These are phyloP conservation scores for Avicennia marina DNA, from an alignment of 257 asterid species.

Conservation along the genomic window DNA sequence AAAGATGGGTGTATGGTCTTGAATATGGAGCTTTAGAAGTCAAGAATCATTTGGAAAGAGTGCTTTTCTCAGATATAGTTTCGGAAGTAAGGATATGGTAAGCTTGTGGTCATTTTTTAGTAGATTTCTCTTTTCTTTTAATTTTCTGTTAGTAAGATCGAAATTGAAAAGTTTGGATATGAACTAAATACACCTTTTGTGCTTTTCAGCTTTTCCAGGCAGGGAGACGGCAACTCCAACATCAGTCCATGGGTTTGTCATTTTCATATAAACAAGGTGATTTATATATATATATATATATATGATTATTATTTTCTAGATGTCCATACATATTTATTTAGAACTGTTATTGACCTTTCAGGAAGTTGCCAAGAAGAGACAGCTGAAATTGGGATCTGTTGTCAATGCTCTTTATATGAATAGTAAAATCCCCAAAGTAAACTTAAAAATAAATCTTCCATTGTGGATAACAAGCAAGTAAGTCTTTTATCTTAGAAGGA, in stretches of 20 bases:
- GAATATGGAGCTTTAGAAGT: constrained; percentile 90
- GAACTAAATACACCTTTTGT: constrained; percentile 20
- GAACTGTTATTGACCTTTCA: constrained; percentile 30
- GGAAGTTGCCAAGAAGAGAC: constrained; percentile 57
- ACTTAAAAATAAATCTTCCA: constrained; percentile 47
- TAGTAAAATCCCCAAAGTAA: constrained; percentile 30
- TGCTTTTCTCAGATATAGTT: constrained; percentile 59
- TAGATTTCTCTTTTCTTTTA: constrained; percentile 1
- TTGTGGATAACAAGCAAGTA: constrained; percentile 60
- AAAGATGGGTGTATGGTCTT: constrained; percentile 54
- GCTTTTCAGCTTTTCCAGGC: constrained; percentile 40
- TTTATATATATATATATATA: neutral
- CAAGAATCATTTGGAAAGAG: constrained; percentile 68
- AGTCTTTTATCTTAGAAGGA: constrained; percentile 22
- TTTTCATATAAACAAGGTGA: constrained; percentile 79
- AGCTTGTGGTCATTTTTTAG: constrained; percentile 9
- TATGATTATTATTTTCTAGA: neutral
- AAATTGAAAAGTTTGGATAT: constrained; percentile 14
- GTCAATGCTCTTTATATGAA: constrained; percentile 52
- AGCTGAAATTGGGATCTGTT: constrained; percentile 48
- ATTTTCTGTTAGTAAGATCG: constrained; percentile 7
- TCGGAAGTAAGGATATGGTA: constrained; percentile 67
- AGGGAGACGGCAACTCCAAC: constrained; percentile 25
- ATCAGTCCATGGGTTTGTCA: constrained; percentile 71
- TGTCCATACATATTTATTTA: constrained; percentile 12